Base-by-base conservation (phyloP, 164 flowering plant genomes). In the Taxillus chinensis region DNA sequence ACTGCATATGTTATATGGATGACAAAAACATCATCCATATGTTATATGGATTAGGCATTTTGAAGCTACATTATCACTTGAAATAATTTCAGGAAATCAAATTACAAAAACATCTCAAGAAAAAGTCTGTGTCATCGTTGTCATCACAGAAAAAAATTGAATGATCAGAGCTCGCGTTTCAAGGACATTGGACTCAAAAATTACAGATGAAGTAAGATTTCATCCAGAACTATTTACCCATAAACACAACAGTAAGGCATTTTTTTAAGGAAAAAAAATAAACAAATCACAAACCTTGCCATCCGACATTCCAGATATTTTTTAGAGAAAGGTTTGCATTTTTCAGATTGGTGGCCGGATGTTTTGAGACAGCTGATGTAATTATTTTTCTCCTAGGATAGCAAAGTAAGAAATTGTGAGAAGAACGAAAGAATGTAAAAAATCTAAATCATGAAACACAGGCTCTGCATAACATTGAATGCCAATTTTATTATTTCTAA, bases 291-390 rank as follows among this genome's bases (percentile, higher is more conserved):
- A 73, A 59, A 90, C 97, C 81, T 93, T 63, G 64, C 86, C 98
- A 93, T 93, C 37, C 97, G 98, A 42, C 97, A 93, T 71, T 90
- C 78, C 63, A 90, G 72, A 72, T 90, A 88, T 71, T 80, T 88
- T 67, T 85, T 93, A 13, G 97, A 86, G 54, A 90, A 80, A 43
- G 57, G 69, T 61, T 88, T 74, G 67, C 98, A 93, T 59, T 73
- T 83, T 70, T 89, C 97, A 54, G 97, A 88, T 69, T 80, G 76
- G 71, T 84, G 84, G 40, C 86, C 78, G 27, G 84, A 71, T 15
- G 85, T 45, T 73, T 88, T 90, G 45, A 93, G 91, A 71, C 97
- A 93, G 42, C 48, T 67, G 46, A 93, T 68, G 59, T 93, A 90
- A 9, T 83, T 90, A 68, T 88, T 88, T 85, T 93, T 93, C 70